Evolutionary conservation across 345 rosid genomes (phyloP), one percentile per base, ranked within the genome.

Genomic region (Triadica sebifera): DNA sequence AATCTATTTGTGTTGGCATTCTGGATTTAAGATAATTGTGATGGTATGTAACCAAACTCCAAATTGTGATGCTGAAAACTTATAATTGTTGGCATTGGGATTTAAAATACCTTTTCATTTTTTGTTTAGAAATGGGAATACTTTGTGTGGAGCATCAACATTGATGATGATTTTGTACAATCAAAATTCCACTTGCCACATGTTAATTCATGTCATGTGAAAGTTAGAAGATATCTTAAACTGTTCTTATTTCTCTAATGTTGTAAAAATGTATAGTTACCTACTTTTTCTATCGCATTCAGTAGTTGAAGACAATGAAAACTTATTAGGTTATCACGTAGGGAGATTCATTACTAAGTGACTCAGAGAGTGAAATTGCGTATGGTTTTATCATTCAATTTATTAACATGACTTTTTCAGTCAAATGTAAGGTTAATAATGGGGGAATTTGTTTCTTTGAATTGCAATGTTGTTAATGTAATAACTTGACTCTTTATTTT

Each of bases 341-440:
- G 55, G 65, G 43, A 12, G 45, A 58, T 41, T 41, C 5, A 15
- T 58, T 46, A 24, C 8, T 34, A 68, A 29, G 39, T 70, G 52
- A 41, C 20, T 5, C 5, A 6, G 22, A 70, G 17, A 39, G 17
- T 38, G 29, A 53, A 60, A 37, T 41, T 47, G 19, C 63, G 38
- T 52, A n/a, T 9, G 19, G 12, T 19, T 12, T n/a, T 72, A 25
- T 39, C 67, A 71, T 46, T 71, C 22, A 47, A 71, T 19, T 59
- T n/a, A n/a, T n/a, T n/a, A n/a, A n/a, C n/a, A n/a, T 72, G 34
- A 37, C 43, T 34, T 12, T 51, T 51, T 50, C 52, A 41, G 19
- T n/a, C 22, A 52, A 69, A 29, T 20, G 17, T 52, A 24, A 52
- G 20, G 52, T 3, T 43, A n/a, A n/a, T n/a, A n/a, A n/a, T n/a